Conservation (phyloP, 2,329 filamentous ascomycete species). For the Beauveria australis region DNA sequence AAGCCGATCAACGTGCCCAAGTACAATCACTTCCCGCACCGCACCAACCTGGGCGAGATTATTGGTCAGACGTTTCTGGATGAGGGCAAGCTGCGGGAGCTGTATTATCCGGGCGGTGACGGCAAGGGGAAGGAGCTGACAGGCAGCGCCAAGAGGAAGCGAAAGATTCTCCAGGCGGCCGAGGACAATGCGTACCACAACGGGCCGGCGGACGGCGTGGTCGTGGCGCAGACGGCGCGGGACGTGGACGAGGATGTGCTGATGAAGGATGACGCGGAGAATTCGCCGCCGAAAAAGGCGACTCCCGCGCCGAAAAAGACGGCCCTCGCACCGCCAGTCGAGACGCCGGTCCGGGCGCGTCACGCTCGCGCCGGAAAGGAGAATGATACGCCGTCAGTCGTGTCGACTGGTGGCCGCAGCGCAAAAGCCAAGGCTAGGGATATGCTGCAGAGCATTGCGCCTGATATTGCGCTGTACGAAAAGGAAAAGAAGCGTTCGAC, state of each 20-base stretch:
- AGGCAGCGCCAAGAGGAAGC: conserved; percentile 37
- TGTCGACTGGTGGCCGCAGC: conserved; percentile 67
- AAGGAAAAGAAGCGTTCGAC: conserved; percentile 76
- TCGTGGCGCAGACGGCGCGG: conserved; percentile 30
- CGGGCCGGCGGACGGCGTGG: conserved; percentile 39
- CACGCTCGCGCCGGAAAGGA: conserved; percentile 61
- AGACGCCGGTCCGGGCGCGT: conserved; percentile 33
- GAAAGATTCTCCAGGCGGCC: conserved; percentile 40
- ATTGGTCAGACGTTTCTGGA: conserved; percentile 85
- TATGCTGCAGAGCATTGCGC: conserved; percentile 65
- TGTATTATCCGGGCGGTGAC: conserved; percentile 65
- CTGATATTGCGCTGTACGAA: conserved; percentile 83
- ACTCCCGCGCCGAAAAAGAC: background rate
- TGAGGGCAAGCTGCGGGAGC: conserved; percentile 46
- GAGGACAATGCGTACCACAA: conserved; percentile 42
- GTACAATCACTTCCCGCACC: conserved; percentile 78
- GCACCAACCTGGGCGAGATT: conserved; percentile 88
- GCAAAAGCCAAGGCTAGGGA: conserved; percentile 81
- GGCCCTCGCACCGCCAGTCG: conserved; percentile 15
- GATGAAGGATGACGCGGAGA: conserved; percentile 34
- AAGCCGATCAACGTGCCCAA: conserved; percentile 63
- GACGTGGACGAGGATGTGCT: conserved; percentile 33
- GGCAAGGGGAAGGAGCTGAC: conserved; percentile 37
- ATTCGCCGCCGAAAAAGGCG: conserved; percentile 16
- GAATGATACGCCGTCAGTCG: conserved; percentile 66